phyloP scores from a whole-genome alignment of 805 yeast species.

The Kuraishia capsulata region DNA sequence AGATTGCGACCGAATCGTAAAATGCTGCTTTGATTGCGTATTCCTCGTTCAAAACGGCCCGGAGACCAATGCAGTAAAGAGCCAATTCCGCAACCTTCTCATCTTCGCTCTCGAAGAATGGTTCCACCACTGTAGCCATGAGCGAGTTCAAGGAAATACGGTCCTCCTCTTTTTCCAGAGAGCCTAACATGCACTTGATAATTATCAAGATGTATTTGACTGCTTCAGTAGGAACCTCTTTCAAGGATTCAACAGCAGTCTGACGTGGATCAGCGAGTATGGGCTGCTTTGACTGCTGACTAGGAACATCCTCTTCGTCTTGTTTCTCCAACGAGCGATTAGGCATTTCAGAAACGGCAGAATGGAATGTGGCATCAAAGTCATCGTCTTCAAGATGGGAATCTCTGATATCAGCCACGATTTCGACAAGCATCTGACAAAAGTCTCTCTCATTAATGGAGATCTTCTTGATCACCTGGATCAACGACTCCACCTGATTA shows the following conservation, averaged over 20 bases:
- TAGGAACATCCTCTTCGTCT: neutral
- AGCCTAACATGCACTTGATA: neutral
- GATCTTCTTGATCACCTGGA: slow-evolving; percentile 57
- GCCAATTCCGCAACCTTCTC: slow-evolving; percentile 52
- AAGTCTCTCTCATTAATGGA: slow-evolving; percentile 81
- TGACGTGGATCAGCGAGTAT: neutral
- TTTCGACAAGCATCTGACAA: slow-evolving; percentile 74
- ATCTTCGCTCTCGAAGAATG: neutral
- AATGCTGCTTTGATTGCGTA: slow-evolving; percentile 53
- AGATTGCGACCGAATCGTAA: slow-evolving; percentile 47
- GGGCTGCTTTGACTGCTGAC: too few relatives aligned
- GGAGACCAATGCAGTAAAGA: slow-evolving; percentile 67
- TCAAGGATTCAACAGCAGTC: neutral
- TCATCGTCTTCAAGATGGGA: slow-evolving; percentile 24
- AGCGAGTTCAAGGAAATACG: neutral
- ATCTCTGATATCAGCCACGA: slow-evolving; percentile 78
- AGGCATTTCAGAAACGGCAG: slow-evolving; percentile 38
- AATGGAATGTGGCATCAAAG: slow-evolving; percentile 27
- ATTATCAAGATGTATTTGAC: neutral
- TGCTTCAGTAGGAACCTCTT: neutral
- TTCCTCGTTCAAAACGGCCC: slow-evolving; percentile 60
- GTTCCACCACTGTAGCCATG: neutral
- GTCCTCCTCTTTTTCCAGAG: neutral
- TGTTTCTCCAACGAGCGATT: slow-evolving; percentile 23
- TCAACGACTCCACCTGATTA: slow-evolving; percentile 40